Base-by-base conservation (phyloP, 1,139 yeast species). In the Suhomyces ambrosiae region DNA sequence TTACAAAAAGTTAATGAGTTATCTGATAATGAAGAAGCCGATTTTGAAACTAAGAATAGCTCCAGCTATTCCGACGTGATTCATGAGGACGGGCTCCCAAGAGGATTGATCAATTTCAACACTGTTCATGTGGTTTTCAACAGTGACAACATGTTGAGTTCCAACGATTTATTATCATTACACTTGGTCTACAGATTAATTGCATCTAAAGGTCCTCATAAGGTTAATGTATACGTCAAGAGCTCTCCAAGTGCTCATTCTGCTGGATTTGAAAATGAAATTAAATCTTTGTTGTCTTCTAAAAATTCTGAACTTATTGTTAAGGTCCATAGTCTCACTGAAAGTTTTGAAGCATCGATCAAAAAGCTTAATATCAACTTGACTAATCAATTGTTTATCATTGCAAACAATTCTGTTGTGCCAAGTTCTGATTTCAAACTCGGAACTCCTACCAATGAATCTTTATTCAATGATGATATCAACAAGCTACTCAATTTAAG, bases 141-240 rank as follows among this genome's bases (percentile, higher is more conserved):
- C 34, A 64, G 62, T 45, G 63, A 62, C 35, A 62, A 63, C 45
- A 45, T 59, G n/a, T 53, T 67, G 35, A 62, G 68, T 41, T 48
- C 61, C 1, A 61, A 64, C 21, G 73, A 67, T 38, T 52, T 63
- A 30, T 56, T 66, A 27, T 54, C 66, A 2, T 45, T 67, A 16
- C 58, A 60, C 37, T 42, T 61, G 30, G 55, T 57, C 15, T 50
- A 50, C 30, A 55, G 54, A 35, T 47, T 65, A 31, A 33, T 47
- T 5, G 35, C 48, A 3, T 16, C 33, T 3, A 25, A 24, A 13
- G 44, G 40, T 7, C 29, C 46, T 5, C 25, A 34, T 3, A 38
- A 43, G 5, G 46, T 63, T 2, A 60, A 55, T 27, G 45, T 63
- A 10, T 57, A 46, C 32, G 53, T 62, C n/a, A 52, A 49, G 28